These are phyloP conservation scores for Mycena pura DNA, from an alignment of 768 basidiomycete genomes.

Conservation along the genomic window DNA sequence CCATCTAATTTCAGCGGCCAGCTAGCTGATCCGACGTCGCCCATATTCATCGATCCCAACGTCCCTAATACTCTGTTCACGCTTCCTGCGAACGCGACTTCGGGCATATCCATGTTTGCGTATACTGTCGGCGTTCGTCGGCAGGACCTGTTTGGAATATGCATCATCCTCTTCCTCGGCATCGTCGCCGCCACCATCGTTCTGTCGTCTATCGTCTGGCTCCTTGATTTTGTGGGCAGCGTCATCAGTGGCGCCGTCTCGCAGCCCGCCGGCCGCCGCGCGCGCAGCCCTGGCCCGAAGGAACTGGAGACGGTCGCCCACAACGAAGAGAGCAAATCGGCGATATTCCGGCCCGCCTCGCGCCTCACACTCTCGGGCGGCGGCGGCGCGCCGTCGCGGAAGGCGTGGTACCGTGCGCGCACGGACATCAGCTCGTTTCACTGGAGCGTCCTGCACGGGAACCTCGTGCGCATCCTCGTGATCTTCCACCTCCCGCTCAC, in stretches of 20 bases:
- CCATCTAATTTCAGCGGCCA: conserved; percentile 78
- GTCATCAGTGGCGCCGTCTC: conserved; percentile 36
- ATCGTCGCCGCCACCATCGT: conserved; percentile 77
- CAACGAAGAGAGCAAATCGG: conserved; percentile 16
- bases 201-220: conserved; percentile 75
- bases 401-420: conserved; percentile 59
- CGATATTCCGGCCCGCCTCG: conserved; percentile 26
- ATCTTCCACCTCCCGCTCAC: conserved; percentile 96
- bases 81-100: conserved; percentile 63
- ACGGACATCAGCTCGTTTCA: conserved; percentile 80
- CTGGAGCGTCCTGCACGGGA: conserved; percentile 82
- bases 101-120: conserved; percentile 85
- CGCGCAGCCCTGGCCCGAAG: conserved; percentile 25
- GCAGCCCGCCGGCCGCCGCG: conserved; percentile 26
- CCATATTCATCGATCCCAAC: conserved; percentile 75
- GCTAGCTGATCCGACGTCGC: conserved; percentile 70
- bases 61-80: conserved; percentile 78
- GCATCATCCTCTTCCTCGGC: conserved; percentile 82
- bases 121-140: conserved; percentile 84
- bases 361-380: conserved; percentile 16
- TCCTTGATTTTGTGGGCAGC: conserved; percentile 63
- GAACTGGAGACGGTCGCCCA: conserved; percentile 43
- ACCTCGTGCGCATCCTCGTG: conserved; percentile 88
- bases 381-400: conserved; percentile 39
- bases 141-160: conserved; percentile 82